Base-by-base conservation (phyloP, 2,329 filamentous ascomycete species). In the Phyllosticta ampelicida region DNA sequence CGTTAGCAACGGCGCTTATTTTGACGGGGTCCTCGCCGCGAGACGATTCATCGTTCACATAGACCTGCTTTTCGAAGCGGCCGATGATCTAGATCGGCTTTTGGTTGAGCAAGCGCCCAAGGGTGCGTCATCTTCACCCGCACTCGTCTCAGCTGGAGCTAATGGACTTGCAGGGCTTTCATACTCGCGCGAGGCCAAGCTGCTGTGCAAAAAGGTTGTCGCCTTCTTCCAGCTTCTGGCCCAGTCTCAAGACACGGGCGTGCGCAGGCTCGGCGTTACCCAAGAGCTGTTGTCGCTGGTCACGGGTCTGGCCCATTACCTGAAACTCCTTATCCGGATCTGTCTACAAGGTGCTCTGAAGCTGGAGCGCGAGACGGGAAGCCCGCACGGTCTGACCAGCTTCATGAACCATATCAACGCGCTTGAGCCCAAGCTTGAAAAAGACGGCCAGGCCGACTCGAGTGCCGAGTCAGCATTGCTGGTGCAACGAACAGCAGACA, bases 121-220 rank as follows among this genome's bases (percentile, higher is more conserved):
- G 79, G 86, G 87, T 90, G 78, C 71, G 79, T 23, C 52, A 5
- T 20, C 59, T 63, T 44, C n/a, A 13, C 11, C 36, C 36, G 36
- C 36, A n/a, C 11, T 18, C 36, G 64, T 56, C 66, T 60, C 53
- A 53, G 19, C 11, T 19, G 23, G 3, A 6, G 19, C 63, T 70
- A 60, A 44, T 6, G 6, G 4, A 5, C 62, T n/a, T 48, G 64
- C 69, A 88, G 90, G 88, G 62, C 80, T 99, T 61, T 89, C 90
- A 9, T 99, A 97, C 70, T 87, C 88, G 18, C 85, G 94, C 66
- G 94, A 99, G 76, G 89, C 94, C n/a, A 99, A 99, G 74, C 80
- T 99, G 54, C 82, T 99, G n/a, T 99, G 94, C 78, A 99, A 99
- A 74, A 99, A 99, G 74, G 95, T 99, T 57, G 94, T 99, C 5